Base-by-base conservation (phyloP, 2,329 filamentous ascomycete genomes). In the Fusarium sarcochroum region DNA sequence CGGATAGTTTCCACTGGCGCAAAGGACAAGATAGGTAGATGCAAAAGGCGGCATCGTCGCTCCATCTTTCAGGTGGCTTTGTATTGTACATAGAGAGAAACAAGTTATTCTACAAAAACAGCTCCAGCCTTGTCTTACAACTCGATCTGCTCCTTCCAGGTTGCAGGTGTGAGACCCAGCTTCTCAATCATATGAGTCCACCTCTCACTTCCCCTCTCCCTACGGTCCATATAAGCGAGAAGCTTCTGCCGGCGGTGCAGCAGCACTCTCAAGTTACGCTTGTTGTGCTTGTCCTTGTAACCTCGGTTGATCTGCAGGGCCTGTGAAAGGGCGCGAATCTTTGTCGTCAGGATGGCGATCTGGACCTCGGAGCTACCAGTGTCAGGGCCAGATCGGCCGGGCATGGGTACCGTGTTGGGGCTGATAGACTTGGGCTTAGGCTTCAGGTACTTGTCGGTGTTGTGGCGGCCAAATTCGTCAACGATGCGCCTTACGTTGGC, bases 291-390 rank as follows among this genome's bases (percentile, higher is more conserved):
- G 78, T 99, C 96, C 78, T 91, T 93, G 79, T 91, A 88, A 7
- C 91, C 93, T 71, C 84, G 81, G 62, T 89, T 87, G 41, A 83
- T 85, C 75, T 91, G 86, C 51, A 97, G 80, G 69, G 91, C 90
- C 71, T 91, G 86, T 17, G 92, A 90, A 49, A 99, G 79, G 23
- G 91, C 90, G 67, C 93, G 86, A 77, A 99, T 99, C 86, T 98
- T 98, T 58, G 93, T 88, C 5, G 96, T 99, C 78, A 99, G 80
- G 73, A 99, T 97, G 45, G 94, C 94, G 70, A 97, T 93, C 84
- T 99, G 96, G n/a, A 99, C 97, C 81, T 99, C 96, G 8, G 93
- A 93, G 73, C 93, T 97, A 35, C 96, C 96, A 1, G 95, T 99
- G 77, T 99, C 96, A 7, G 91, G 92, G 0, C 96, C 96, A n/a